Evolutionary conservation across 2,329 filamentous ascomycete species (phyloP).

Genomic region (Colletotrichum lentis): DNA sequence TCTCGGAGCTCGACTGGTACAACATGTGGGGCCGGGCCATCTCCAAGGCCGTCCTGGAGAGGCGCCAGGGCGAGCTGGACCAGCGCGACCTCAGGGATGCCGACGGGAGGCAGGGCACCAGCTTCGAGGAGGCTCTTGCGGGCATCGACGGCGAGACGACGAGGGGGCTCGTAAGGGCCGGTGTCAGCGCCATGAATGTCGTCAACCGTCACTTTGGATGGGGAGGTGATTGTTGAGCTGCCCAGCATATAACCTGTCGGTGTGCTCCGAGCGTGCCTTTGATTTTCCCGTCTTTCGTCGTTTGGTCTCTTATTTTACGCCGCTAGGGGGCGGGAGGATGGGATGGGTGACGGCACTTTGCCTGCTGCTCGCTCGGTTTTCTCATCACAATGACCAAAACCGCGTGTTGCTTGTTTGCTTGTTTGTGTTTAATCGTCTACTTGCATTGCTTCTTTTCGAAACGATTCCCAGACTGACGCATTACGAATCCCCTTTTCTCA

Average conservation of each 20-base stretch:
- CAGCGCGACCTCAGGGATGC: slow-evolving; percentile 62
- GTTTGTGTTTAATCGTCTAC: slow-evolving; percentile 1
- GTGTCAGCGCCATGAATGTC: slow-evolving; percentile 60
- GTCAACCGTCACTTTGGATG: slow-evolving; percentile 64
- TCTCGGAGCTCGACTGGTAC: slow-evolving; percentile 68
- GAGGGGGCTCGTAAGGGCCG: slow-evolving; percentile 57
- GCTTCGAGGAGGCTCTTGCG: slow-evolving; percentile 43
- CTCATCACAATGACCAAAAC: neutral
- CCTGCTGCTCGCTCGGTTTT: slow-evolving; percentile 9
- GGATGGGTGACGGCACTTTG: neutral
- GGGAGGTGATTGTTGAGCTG: slow-evolving; percentile 49
- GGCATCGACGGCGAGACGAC: slow-evolving; percentile 51
- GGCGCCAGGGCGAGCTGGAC: slow-evolving; percentile 63
- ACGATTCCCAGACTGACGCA: slow-evolving; percentile 34
- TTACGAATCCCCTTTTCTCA: slow-evolving; percentile 18
- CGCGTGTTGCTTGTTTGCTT: slow-evolving; percentile 2
- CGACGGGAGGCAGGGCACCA: slow-evolving; percentile 49
- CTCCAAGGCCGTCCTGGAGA: slow-evolving; percentile 64
- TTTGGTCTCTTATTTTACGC: neutral
- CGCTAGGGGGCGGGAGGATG: neutral
- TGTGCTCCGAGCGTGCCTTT: neutral
- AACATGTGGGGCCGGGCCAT: slow-evolving; percentile 70
- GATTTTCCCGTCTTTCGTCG: neutral
- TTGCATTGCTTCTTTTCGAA: neutral
- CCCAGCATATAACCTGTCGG: neutral